A percentile compares a stretch with the other conserved stretches of the same genome.
phyloP scores from a whole-genome alignment of 768 basidiomycete species.

The Suillus ampliporus region DNA sequence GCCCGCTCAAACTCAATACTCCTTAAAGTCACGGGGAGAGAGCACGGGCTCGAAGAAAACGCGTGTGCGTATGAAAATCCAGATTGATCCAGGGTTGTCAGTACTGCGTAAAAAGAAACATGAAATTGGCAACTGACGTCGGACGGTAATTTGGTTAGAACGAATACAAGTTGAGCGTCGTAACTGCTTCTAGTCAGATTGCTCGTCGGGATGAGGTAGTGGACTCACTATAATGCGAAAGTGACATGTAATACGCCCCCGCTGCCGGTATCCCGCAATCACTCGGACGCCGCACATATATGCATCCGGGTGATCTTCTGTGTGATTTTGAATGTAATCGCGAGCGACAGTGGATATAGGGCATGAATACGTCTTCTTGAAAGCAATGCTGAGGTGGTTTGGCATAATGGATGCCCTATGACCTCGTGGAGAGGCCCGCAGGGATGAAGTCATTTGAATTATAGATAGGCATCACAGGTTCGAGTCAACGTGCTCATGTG shows the following conservation, averaged over 20 bases:
- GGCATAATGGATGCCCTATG: constrained; percentile 53
- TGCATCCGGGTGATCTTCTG: constrained; percentile 81
- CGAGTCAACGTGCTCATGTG: too few species aligned
- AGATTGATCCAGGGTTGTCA: constrained; percentile 60
- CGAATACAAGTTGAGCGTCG: constrained; percentile 86
- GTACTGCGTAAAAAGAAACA: constrained; percentile 19
- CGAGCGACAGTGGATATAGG: constrained; percentile 61
- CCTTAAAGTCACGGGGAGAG: constrained; percentile 63
- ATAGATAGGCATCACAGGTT: too few species aligned
- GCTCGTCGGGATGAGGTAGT: constrained; percentile 5
- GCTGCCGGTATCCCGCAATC: constrained; percentile 59
- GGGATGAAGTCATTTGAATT: too few species aligned
- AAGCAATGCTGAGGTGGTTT: constrained; percentile 76
- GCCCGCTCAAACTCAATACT: constrained; percentile 85
- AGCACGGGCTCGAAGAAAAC: constrained; percentile 54
- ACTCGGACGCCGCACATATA: constrained; percentile 77
- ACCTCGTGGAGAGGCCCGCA: neutral
- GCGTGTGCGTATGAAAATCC: constrained; percentile 73
- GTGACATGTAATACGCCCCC: constrained; percentile 58
- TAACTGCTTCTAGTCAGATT: constrained; percentile 59
- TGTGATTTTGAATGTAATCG: constrained; percentile 69
- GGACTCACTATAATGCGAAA: constrained; percentile 60
- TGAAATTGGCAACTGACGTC: constrained; percentile 57
- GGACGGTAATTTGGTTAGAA: constrained; percentile 82
- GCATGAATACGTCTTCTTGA: constrained; percentile 69